Conservation (phyloP, 495 filamentous ascomycete genomes). For the Bathelium albidoporum region DNA sequence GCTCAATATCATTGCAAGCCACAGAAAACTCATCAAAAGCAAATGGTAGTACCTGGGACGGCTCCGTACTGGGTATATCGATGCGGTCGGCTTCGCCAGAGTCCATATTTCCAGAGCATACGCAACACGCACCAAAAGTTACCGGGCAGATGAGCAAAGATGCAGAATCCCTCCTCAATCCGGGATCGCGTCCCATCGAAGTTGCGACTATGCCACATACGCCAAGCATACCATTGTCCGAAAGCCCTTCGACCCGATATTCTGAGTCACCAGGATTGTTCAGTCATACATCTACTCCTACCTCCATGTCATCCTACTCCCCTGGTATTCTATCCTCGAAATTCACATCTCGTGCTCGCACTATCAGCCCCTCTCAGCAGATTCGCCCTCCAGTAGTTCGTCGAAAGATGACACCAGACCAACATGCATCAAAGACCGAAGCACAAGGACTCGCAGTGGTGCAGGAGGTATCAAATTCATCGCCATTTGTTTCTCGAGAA, state of each 20-base stretch:
- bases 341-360: slow-evolving; percentile 45
- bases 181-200: slow-evolving; percentile 9
- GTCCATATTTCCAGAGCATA: slow-evolving; percentile 8
- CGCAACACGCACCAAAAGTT: slow-evolving; percentile 9
- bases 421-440: background rate
- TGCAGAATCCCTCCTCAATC: background rate
- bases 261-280: slow-evolving; percentile 87
- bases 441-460: slow-evolving; percentile 8
- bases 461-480: slow-evolving; percentile 11
- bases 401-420: slow-evolving; percentile 35
- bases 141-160: background rate
- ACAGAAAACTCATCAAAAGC: slow-evolving; percentile 16
- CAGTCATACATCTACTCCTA: slow-evolving; percentile 85
- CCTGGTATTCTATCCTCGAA: slow-evolving; percentile 62
- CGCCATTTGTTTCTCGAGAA: slow-evolving; percentile 32
- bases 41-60: slow-evolving; percentile 20
- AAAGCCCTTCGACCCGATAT: slow-evolving; percentile 84
- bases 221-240: slow-evolving; percentile 25
- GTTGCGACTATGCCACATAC: slow-evolving; percentile 16
- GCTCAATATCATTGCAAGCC: background rate
- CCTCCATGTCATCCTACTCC: slow-evolving; percentile 93
- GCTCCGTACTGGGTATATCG: slow-evolving; percentile 29
- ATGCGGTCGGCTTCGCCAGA: slow-evolving; percentile 22
- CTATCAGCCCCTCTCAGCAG: slow-evolving; percentile 49
- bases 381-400: slow-evolving; percentile 60